Base-by-base conservation (phyloP, 352 stramenopile genomes). In the Globisporangium nunn region DNA sequence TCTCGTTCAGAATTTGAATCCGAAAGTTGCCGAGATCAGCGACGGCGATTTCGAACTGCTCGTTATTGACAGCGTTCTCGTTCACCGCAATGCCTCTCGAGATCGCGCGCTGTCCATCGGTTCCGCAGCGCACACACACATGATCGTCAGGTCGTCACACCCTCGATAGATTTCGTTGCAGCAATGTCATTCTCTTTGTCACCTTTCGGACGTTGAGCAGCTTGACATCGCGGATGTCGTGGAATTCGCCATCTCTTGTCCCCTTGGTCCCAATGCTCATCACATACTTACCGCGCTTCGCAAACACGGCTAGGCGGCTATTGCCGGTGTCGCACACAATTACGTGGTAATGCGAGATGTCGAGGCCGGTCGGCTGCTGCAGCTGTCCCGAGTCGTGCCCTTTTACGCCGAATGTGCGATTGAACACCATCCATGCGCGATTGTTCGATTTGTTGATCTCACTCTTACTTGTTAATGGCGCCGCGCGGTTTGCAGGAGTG, bases 41-140 rank as follows among this genome's bases (percentile, higher is more conserved):
- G 12, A 85, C 69, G 23, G 88, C 65, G 29, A 80, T 70, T 18
- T 89, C 77, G 51, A 91, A 91, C 31, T 86, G 74, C 47, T 91
- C 81, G 39, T 73, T 89, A 15, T 72, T 67, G 44, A 88, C 62
- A 1, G 52, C 59, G 12, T 60, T 70, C 10, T 66, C 69, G 49
- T 73, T 61, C n/a, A 47, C 17, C 15, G 51, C 45, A 18, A 83
- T 12, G 0, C 72, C 76, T n/a, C 79, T 63, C 12, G 62, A 68
- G 7, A 86, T 58, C 2, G 61, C 78, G 4, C 72, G 64, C 76
- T 88, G 23, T 1, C 33, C 3, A 33, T 0, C 29, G 6, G 10
- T 4, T 43, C 37, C 7, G 11, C 37, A 12, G 37, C 37, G 17
- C 7, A 11, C 6, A 14, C 35, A 40, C 12, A 11, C 15, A 10